Evolutionary conservation across 306 rosid genomes (phyloP).

Genomic region (Pyrus bretschneideri): DNA sequence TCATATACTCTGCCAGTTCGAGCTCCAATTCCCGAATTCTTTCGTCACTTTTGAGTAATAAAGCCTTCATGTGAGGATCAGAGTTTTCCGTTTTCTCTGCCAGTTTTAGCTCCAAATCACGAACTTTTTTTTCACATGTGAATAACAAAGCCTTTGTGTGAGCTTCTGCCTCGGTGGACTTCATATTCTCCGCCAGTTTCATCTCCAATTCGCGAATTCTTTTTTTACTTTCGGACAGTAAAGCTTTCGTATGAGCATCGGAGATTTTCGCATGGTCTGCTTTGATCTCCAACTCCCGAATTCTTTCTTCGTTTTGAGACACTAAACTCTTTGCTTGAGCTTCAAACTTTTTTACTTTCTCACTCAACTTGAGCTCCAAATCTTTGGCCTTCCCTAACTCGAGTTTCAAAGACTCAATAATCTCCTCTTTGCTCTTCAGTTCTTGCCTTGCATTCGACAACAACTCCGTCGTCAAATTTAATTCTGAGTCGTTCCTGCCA

Average conservation of each 20-base stretch:
- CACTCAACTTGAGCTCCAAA: conserved; percentile 19
- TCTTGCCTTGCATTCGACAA: conserved; percentile 6
- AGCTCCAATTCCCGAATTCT: conserved; percentile 37
- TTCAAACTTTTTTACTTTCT: conserved; percentile 25
- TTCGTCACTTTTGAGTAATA: conserved; percentile 16
- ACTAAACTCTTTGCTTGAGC: conserved; percentile 10
- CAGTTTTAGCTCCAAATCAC: conserved; percentile 32
- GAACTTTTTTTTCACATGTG: conserved; percentile 24
- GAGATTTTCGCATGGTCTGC: not conserved
- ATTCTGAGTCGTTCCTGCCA: conserved; percentile 9
- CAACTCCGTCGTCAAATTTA: conserved; percentile 14
- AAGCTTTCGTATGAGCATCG: not conserved
- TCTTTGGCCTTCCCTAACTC: conserved; percentile 24
- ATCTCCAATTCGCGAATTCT: not conserved
- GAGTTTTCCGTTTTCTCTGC: not conserved
- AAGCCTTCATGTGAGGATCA: conserved; percentile 1
- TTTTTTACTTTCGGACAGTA: not conserved
- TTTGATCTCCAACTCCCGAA: conserved; percentile 44
- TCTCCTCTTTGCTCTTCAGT: conserved; percentile 8
- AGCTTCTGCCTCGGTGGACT: conserved; percentile 24
- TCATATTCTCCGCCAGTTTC: not conserved
- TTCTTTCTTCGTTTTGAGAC: conserved; percentile 19
- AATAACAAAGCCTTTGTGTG: conserved; percentile 17
- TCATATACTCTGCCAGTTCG: not conserved
- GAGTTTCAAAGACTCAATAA: conserved; percentile 18